phyloP scores from a whole-genome alignment of 371 early-diverging fungal species.

The Mortierella sp. region DNA sequence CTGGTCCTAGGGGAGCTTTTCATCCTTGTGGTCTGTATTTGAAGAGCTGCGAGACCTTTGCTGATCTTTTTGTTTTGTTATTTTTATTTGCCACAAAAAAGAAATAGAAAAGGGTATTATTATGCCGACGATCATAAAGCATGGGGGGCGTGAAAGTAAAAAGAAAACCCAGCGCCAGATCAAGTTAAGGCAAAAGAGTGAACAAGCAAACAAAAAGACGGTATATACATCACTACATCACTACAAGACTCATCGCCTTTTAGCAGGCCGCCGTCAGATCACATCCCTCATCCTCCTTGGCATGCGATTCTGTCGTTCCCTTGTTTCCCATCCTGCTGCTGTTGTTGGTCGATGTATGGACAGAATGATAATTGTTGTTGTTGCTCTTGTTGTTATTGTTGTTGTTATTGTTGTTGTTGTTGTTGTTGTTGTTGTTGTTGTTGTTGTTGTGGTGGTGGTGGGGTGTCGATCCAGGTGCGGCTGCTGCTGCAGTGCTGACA shows the following conservation, averaged over 20 bases:
- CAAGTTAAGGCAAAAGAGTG: neutral
- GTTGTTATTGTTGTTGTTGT: neutral
- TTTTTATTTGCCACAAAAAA: neutral
- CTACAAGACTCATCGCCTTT: neutral
- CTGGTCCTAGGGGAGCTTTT: slow-evolving; percentile 16
- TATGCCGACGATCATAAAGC: neutral
- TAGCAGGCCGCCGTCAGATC: slow-evolving; percentile 27
- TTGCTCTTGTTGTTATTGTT: neutral
- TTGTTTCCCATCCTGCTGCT: slow-evolving; percentile 10
- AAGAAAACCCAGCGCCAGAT: neutral
- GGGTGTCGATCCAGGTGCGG: no score
- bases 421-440: neutral
- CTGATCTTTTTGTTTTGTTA: neutral
- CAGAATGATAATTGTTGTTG: neutral
- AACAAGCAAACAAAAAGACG: neutral
- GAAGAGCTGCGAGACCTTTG: neutral
- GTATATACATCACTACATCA: neutral
- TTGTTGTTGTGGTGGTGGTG: no score
- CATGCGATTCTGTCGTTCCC: slow-evolving; percentile 11
- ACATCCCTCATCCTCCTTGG: slow-evolving; percentile 25
- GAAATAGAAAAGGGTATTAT: neutral
- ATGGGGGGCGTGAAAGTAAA: neutral
- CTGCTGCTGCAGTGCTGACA: no score
- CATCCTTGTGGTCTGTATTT: neutral
- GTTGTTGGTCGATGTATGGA: no score